Evolutionary conservation across 306 rosid genomes (phyloP).

Genomic region (Prosopis cineraria): DNA sequence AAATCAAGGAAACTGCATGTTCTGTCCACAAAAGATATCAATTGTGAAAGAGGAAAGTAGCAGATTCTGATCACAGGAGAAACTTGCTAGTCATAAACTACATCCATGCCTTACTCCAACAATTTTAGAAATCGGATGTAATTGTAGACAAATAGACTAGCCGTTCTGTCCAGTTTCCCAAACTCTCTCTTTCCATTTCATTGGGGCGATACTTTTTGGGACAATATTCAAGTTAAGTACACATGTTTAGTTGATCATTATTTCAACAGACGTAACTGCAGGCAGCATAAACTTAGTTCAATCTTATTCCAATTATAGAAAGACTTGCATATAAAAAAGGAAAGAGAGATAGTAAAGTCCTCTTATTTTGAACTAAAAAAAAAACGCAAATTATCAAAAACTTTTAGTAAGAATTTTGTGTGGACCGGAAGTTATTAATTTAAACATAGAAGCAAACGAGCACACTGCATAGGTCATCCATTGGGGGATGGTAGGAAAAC

Average conservation of each 20-base stretch:
- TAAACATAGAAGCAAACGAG: neutral
- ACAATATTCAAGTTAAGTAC: neutral
- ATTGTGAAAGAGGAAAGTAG: slow-evolving; percentile 4
- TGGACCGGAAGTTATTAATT: slow-evolving; percentile 11
- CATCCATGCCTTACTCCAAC: neutral
- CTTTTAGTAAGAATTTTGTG: neutral
- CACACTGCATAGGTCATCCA: slow-evolving; percentile 4
- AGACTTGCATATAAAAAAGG: neutral
- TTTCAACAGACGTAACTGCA: slow-evolving; percentile 9
- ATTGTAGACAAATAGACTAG: neutral
- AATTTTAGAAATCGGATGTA: neutral
- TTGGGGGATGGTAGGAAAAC: neutral
- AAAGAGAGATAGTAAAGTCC: neutral
- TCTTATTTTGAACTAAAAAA: neutral
- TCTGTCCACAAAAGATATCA: slow-evolving; percentile 1
- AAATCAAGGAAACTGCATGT: neutral
- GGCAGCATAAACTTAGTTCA: slow-evolving; percentile 1
- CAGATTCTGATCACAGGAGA: neutral
- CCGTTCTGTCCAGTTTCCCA: slow-evolving; percentile 14
- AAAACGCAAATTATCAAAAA: slow-evolving; percentile 6
- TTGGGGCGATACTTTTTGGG: neutral
- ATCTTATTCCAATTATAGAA: neutral
- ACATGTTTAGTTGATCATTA: neutral
- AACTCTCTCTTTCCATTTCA: neutral
- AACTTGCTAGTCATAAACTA: slow-evolving; percentile 9